A percentile compares a stretch with the other conserved stretches of the same genome.
Evolutionary conservation across 257 asterid genomes (phyloP).

Genomic region (Gynochthodes officinalis): DNA sequence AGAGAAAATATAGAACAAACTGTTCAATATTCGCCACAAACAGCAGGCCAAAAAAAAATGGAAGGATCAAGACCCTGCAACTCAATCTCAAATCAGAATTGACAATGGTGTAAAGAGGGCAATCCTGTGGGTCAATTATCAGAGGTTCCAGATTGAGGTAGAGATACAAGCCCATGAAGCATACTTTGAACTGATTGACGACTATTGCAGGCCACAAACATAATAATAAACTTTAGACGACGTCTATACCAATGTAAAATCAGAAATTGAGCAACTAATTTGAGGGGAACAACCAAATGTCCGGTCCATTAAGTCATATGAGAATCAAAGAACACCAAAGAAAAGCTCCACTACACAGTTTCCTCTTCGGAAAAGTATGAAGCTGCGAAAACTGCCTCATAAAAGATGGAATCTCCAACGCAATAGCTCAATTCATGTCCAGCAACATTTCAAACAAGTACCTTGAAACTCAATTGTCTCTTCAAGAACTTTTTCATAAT

Average conservation of each 20-base stretch:
- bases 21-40: background rate
- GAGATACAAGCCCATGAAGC: background rate
- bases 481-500: too few relatives aligned
- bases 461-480: too few relatives aligned
- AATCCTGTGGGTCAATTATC: background rate
- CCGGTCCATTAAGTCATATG: background rate
- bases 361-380: background rate
- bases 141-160: slow-evolving; percentile 4
- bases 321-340: background rate
- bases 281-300: background rate
- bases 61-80: background rate
- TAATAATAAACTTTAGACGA: slow-evolving; percentile 6
- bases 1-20: background rate
- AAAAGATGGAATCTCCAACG: background rate
- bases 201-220: background rate
- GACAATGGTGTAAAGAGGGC: background rate
- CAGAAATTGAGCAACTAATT: background rate
- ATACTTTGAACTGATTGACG: background rate
- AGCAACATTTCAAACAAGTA: background rate
- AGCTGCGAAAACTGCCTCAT: background rate
- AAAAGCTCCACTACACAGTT: background rate
- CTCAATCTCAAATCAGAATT: background rate
- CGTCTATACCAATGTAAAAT: background rate
- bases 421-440: background rate
- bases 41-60: background rate